Evolutionary conservation across 169 alveolate genomes (phyloP).

Genomic region (Blepharisma undulans): DNA sequence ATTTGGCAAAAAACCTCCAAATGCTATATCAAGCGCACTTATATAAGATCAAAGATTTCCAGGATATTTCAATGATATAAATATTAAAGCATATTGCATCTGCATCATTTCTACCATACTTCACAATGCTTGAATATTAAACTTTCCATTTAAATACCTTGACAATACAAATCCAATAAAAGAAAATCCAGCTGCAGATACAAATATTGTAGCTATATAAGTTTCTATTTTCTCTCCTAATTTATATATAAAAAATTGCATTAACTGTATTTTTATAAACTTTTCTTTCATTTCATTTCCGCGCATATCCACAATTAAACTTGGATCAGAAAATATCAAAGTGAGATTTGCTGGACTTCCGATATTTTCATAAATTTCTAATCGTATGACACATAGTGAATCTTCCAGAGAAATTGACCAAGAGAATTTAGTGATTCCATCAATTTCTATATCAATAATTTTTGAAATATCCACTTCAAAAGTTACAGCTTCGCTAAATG

Average conservation of each 20-base stretch:
- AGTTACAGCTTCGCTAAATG: not conserved
- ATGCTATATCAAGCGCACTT: not conserved
- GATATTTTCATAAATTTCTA: not conserved
- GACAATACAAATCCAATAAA: not conserved
- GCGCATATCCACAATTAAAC: not conserved
- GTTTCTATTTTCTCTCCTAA: not conserved
- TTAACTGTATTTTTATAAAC: too few relatives aligned
- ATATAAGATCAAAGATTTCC: not conserved
- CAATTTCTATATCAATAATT: not conserved
- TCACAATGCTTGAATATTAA: not conserved
- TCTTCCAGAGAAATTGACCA: not conserved
- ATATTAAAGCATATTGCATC: not conserved
- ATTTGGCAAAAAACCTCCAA: not conserved
- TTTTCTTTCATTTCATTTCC: not conserved
- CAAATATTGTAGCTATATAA: not conserved
- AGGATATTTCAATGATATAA: not conserved
- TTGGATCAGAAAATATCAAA: not conserved
- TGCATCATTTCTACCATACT: not conserved
- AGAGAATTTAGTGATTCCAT: not conserved
- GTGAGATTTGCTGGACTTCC: not conserved
- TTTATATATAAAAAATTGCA: not conserved
- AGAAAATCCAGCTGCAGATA: not conserved
- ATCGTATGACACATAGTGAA: not conserved
- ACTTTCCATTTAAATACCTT: too few relatives aligned
- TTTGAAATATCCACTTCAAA: not conserved